Evolutionary conservation across 495 filamentous ascomycete species (phyloP).

Genomic region (Neurospora sublineolata): DNA sequence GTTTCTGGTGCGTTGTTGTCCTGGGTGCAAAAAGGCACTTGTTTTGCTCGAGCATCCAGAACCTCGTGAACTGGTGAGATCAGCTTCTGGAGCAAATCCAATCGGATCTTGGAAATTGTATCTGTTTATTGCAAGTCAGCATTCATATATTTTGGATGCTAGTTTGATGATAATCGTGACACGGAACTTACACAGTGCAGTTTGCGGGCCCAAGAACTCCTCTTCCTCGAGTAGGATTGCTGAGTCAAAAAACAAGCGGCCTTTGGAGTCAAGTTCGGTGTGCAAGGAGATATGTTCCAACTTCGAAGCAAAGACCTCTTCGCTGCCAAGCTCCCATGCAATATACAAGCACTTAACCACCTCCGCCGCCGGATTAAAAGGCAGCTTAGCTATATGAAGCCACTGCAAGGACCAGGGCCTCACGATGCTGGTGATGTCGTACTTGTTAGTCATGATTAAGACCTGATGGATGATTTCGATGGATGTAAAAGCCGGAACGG

Average conservation of each 20-base stretch:
- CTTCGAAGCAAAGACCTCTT: not conserved
- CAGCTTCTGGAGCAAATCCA: not conserved
- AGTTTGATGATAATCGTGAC: no score
- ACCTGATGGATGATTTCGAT: not conserved
- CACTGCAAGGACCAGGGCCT: constrained; percentile 15
- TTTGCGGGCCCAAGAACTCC: no score
- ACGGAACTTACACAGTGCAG: no score
- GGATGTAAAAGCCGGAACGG: no score
- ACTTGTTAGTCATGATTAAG: constrained; percentile 17
- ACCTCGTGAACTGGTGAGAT: not conserved
- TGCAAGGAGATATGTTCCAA: not conserved
- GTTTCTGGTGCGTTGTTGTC: not conserved
- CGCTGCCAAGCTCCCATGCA: not conserved
- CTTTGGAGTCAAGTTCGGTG: not conserved
- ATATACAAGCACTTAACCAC: not conserved
- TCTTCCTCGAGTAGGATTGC: no score
- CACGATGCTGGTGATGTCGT: constrained; percentile 12
- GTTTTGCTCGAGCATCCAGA: not conserved
- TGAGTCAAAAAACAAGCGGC: not conserved
- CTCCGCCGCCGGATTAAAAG: not conserved
- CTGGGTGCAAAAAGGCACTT: not conserved
- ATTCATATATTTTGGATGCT: no score
- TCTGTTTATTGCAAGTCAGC: not conserved
- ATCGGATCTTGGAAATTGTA: not conserved
- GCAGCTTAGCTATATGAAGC: not conserved